Percentiles rank a stretch among this genome's conserved stretches.
phyloP scores from a whole-genome alignment of 75 land plant genomes.

The Selaginella tamariscina region DNA sequence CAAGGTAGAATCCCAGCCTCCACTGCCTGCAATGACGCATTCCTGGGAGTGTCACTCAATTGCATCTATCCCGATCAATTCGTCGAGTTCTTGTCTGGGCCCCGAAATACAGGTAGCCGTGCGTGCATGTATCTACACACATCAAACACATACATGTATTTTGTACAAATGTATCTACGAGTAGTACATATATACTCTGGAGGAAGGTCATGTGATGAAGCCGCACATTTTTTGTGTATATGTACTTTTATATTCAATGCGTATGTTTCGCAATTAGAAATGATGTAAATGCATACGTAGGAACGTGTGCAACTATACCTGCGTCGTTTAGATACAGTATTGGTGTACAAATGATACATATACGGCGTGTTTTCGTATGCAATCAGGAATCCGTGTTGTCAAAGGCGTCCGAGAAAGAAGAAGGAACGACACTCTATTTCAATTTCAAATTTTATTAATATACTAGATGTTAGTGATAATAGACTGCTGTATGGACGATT shows the following conservation, averaged over 20 bases:
- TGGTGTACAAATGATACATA: too few relatives aligned
- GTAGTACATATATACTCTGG: too few relatives aligned
- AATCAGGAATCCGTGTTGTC: constrained; percentile 3
- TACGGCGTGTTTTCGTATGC: not conserved
- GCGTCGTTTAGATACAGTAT: too few relatives aligned
- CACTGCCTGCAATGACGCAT: too few relatives aligned
- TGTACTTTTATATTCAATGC: not conserved
- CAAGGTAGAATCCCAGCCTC: too few relatives aligned
- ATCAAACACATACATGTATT: too few relatives aligned
- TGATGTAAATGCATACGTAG: constrained; percentile 13
- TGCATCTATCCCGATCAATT: constrained; percentile 59
- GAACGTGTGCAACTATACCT: not conserved
- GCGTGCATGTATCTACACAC: too few relatives aligned
- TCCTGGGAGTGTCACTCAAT: too few relatives aligned
- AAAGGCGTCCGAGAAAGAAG: not conserved
- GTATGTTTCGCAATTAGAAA: not conserved
- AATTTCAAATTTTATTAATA: constrained; percentile 42
- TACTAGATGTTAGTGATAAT: constrained; percentile 94
- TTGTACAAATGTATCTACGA: too few relatives aligned
- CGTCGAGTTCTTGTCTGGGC: constrained; percentile 42
- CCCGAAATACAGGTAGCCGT: too few relatives aligned
- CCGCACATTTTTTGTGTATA: not conserved
- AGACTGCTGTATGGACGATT: constrained; percentile 57
- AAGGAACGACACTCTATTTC: constrained; percentile 5
- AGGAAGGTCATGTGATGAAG: not conserved